Evolutionary conservation across 106 monocot genomes (phyloP).

Genomic region (Ottelia alismoides): DNA sequence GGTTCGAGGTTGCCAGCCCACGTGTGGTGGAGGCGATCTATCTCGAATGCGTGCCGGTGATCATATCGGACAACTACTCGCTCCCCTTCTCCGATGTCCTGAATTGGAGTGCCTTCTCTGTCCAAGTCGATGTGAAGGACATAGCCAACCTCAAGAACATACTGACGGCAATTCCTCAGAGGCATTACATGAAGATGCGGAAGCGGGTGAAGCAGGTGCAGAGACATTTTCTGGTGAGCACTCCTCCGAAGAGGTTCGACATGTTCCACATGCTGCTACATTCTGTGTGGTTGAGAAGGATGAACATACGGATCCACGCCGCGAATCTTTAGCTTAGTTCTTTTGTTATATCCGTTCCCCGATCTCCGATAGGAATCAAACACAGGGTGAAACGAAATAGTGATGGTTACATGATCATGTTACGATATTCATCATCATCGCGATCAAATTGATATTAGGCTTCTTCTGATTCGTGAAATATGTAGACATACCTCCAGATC

Average conservation of each 20-base stretch:
- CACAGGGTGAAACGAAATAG: too few species aligned
- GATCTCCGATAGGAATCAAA: too few species aligned
- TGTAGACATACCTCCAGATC: too few species aligned
- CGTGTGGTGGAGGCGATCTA: slow-evolving; percentile 57
- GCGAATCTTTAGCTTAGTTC: too few species aligned
- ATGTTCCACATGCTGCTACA: slow-evolving; percentile 58
- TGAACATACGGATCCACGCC: slow-evolving; percentile 18
- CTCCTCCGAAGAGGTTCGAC: slow-evolving; percentile 43
- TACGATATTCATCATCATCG: too few species aligned
- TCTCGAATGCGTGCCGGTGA: slow-evolving; percentile 48
- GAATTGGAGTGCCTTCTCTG: slow-evolving; percentile 50
- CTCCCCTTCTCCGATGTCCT: slow-evolving; percentile 58
- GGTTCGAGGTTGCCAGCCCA: slow-evolving; percentile 76
- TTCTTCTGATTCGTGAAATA: too few species aligned
- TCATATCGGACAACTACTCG: slow-evolving; percentile 44
- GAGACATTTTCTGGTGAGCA: slow-evolving; percentile 43
- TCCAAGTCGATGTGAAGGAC: slow-evolving; percentile 24
- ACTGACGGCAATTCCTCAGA: slow-evolving; percentile 18
- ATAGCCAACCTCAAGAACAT: slow-evolving; percentile 44
- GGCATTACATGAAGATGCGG: slow-evolving; percentile 32
- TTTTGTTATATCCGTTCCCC: too few species aligned
- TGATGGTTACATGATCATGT: too few species aligned
- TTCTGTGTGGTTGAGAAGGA: slow-evolving; percentile 49
- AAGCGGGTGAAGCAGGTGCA: slow-evolving; percentile 29
- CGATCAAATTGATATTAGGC: too few species aligned